A percentile compares a stretch with the other conserved stretches of the same genome.
Conservation (phyloP, 768 basidiomycete species). For the Tubosaeta sp. region DNA sequence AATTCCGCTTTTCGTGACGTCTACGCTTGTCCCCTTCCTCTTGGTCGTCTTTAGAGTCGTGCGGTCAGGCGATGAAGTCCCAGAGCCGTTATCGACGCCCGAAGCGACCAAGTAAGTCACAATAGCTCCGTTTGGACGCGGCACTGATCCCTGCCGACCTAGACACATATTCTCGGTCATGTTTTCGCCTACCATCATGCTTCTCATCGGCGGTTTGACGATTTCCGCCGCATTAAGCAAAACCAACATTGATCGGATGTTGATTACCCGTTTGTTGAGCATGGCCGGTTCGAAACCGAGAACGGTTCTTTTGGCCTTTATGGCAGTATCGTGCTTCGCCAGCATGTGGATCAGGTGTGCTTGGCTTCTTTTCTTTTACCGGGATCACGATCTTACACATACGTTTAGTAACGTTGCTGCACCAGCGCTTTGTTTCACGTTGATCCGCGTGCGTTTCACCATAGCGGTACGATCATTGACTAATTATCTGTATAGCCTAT, state of each 20-base stretch:
- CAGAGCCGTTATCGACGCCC: constrained; percentile 46
- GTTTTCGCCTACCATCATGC: constrained; percentile 98
- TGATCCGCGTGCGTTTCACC: constrained; percentile 70
- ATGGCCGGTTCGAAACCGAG: constrained; percentile 86
- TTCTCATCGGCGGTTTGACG: constrained; percentile 96
- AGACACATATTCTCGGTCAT: constrained; percentile 92
- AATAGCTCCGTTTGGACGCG: neutral
- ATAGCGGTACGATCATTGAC: neutral
- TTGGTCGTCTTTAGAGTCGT: constrained; percentile 84
- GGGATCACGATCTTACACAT: constrained; percentile 3
- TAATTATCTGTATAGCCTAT: constrained; percentile 63
- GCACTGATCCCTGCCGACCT: constrained; percentile 1
- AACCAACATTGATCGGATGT: constrained; percentile 87
- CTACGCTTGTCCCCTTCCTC: constrained; percentile 81
- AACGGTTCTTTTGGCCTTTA: constrained; percentile 86
- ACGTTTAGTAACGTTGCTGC: constrained; percentile 86
- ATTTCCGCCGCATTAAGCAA: constrained; percentile 95
- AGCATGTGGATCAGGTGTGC: constrained; percentile 97
- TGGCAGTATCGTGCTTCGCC: constrained; percentile 95
- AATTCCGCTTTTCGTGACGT: constrained; percentile 97
- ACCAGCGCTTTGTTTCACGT: constrained; percentile 92
- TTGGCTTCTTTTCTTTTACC: neutral
- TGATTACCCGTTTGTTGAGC: constrained; percentile 87
- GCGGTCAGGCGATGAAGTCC: constrained; percentile 44
- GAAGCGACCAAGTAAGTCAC: constrained; percentile 78